These are phyloP conservation scores for Xylaria sp. DNA, from an alignment of 2,329 filamentous ascomycete species.

Conservation along the genomic window DNA sequence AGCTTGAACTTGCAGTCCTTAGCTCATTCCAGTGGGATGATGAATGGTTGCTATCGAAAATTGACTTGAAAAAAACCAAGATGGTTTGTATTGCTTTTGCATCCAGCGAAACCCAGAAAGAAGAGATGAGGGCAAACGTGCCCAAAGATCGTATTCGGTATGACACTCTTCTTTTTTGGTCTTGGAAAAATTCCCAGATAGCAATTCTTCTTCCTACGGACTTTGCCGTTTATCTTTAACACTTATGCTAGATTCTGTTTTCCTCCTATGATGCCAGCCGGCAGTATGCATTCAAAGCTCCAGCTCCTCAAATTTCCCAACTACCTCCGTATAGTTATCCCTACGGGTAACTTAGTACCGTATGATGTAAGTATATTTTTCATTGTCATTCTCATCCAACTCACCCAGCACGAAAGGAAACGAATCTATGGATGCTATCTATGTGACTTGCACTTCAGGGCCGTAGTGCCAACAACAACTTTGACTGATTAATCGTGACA, in stretches of 20 bases:
- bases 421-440: background rate
- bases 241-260: slow-evolving; percentile 70
- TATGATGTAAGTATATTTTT: slow-evolving; percentile 65
- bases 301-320: slow-evolving; percentile 83
- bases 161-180: background rate
- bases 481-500: slow-evolving; percentile 2
- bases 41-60: slow-evolving; percentile 79
- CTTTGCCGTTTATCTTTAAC: slow-evolving; percentile 6
- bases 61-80: slow-evolving; percentile 69
- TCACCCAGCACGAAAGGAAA: background rate
- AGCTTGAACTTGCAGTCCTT: slow-evolving; percentile 79
- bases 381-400: background rate
- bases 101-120: slow-evolving; percentile 60
- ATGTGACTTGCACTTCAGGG: background rate
- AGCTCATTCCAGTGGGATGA: slow-evolving; percentile 90
- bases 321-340: slow-evolving; percentile 82
- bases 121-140: slow-evolving; percentile 59
- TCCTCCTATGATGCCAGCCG: slow-evolving; percentile 78
- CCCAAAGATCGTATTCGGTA: slow-evolving; percentile 62
- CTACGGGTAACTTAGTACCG: slow-evolving; percentile 84
- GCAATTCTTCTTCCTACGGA: background rate
- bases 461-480: background rate
- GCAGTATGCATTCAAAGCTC: slow-evolving; percentile 93
- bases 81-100: slow-evolving; percentile 70
- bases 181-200: background rate